Evolutionary conservation across 768 basidiomycete species (phyloP), one percentile per base, ranked within the genome.

Genomic region (Cystofilobasidium macerans): DNA sequence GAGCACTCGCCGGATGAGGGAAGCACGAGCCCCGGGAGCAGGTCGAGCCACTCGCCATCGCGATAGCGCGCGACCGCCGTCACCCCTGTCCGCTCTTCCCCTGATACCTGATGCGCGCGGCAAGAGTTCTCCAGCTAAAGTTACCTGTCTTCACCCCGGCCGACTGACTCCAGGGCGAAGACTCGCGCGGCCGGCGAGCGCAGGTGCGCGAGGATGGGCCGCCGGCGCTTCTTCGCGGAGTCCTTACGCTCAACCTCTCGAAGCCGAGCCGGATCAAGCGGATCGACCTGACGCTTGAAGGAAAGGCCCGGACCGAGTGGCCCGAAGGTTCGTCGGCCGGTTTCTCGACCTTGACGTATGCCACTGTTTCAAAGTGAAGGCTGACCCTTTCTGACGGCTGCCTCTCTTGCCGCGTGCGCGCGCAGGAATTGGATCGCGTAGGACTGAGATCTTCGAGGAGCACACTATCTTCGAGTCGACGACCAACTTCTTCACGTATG

Each of bases 231-330:
- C 77, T 88, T 16, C 78, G 86, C 57, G 86, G 86, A 13, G 76
- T 87, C 5, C 78, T 88, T 64, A 83, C 82, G 1, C 77, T 88
- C 65, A 79, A 78, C 18, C 76, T 87, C 45, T 78, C 79, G 35
- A 94, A 94, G 74, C 84, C 91, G 0, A 91, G 84, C 61, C 85
- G 85, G 74, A 85, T 99, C 70, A 85, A 86, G 36, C 87, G 85
- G 71, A 92, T 99, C 65, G 85, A 86, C 63, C 79, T 95, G 43
- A 83, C 85, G 73, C 77, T 99, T 26, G 79, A 84, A 53, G 92
- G 88, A 3, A 86, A 80, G 66, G 80, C 85, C 3, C 77, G 80
- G 28, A 87, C 85, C 5, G 81, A 84, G 42, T 95, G 90, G 86
- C 85, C 86, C 2, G 91, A 95, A 81, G 89, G 93, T 91, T 68